Evolutionary conservation across 176 grass and related monocot genomes (phyloP).

Genomic region (Zoysia japonica): DNA sequence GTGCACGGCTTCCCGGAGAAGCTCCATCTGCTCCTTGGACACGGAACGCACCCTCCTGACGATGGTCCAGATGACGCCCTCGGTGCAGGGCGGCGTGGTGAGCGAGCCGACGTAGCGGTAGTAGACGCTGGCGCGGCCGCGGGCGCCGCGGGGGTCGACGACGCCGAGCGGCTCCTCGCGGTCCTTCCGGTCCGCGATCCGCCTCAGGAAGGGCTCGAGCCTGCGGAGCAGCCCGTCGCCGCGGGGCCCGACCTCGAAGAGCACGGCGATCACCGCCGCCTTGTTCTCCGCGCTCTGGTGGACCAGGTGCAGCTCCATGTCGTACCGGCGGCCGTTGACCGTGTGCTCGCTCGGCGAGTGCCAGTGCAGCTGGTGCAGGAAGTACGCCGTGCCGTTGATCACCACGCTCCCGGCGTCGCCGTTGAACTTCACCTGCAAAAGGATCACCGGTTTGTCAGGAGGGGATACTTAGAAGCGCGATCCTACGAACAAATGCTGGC

Average conservation of each 20-base stretch:
- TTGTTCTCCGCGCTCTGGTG: slow-evolving; percentile 8
- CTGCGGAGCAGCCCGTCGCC: slow-evolving; percentile 47
- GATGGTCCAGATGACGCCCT: slow-evolving; percentile 81
- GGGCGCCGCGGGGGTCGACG: slow-evolving; percentile 40
- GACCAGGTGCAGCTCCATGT: not conserved
- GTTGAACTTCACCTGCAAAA: slow-evolving; percentile 44
- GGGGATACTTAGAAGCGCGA: no score
- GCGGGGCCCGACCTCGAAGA: slow-evolving; percentile 47
- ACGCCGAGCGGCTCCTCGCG: slow-evolving; percentile 43
- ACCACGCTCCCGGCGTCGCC: slow-evolving; percentile 53
- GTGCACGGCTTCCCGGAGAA: slow-evolving; percentile 68
- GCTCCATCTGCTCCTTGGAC: slow-evolving; percentile 51
- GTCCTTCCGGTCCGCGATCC: slow-evolving; percentile 20
- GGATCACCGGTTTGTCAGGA: no score
- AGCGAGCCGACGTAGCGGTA: slow-evolving; percentile 84
- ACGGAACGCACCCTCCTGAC: slow-evolving; percentile 54
- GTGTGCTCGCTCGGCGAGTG: slow-evolving; percentile 80
- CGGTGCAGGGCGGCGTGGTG: slow-evolving; percentile 65
- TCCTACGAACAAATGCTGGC: not conserved
- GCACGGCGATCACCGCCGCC: slow-evolving; percentile 53
- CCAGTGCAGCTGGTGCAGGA: slow-evolving; percentile 67
- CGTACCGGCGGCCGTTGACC: slow-evolving; percentile 52
- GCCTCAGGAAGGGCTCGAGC: slow-evolving; percentile 58
- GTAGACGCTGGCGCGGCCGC: slow-evolving; percentile 48
- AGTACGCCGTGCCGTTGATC: slow-evolving; percentile 60